A percentile compares a stretch with the other conserved stretches of the same genome.
These are phyloP conservation scores for Pleurozium schreberi DNA, from an alignment of 225 moss, liverwort and hornwort genomes.

Conservation along the genomic window DNA sequence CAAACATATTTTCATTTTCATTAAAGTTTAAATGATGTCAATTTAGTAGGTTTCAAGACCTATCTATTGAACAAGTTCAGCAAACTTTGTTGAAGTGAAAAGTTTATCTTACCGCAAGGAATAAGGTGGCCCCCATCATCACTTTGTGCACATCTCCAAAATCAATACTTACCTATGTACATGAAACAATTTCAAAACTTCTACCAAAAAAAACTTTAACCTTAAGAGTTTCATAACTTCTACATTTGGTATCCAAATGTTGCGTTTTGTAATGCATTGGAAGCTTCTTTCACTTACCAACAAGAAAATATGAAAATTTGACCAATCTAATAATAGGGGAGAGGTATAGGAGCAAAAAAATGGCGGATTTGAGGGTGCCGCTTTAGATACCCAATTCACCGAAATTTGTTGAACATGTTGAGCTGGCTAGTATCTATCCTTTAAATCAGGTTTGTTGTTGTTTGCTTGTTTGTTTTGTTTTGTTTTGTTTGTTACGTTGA, in stretches of 20 bases:
- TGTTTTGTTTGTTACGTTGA: no score
- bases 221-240: no score
- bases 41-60: rapidly evolving
- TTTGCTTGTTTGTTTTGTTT: no score
- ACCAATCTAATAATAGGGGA: rapidly evolving
- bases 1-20: no score
- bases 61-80: neutral
- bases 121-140: rapidly evolving
- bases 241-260: rapidly evolving
- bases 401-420: neutral
- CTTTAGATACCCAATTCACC: neutral
- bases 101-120: rapidly evolving
- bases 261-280: rapidly evolving
- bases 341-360: rapidly evolving
- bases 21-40: no score
- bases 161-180: neutral
- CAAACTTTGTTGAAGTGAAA: no score
- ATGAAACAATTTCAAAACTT: rapidly evolving
- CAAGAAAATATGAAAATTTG: neutral
- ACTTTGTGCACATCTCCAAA: neutral
- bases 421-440: no score
- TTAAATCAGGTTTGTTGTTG: no score
- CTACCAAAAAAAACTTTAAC: no score
- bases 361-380: rapidly evolving
- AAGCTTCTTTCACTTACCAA: neutral